A percentile compares a stretch with the other conserved stretches of the same genome.
Evolutionary conservation across 2,329 filamentous ascomycete genomes (phyloP).

Genomic region (Botrytis sinoallii): DNA sequence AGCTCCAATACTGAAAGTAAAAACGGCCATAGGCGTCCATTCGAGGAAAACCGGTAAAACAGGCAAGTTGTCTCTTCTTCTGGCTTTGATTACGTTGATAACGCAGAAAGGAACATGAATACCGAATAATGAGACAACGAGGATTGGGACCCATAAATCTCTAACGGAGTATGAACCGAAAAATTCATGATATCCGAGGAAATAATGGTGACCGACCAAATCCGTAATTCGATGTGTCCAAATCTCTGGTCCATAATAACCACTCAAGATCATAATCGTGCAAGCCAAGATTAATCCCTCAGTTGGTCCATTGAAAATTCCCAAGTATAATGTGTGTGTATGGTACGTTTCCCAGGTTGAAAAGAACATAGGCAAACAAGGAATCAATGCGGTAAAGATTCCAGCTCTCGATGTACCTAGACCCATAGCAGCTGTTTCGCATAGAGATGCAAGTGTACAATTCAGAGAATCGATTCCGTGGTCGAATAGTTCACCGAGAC

Average conservation of each 20-base stretch:
- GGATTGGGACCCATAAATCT: slow-evolving; percentile 80
- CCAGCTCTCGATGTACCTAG: slow-evolving; percentile 80
- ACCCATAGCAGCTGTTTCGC: slow-evolving; percentile 91
- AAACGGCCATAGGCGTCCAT: slow-evolving; percentile 88
- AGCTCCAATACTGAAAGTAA: slow-evolving; percentile 67
- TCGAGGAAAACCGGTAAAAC: slow-evolving; percentile 83
- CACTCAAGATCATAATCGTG: slow-evolving; percentile 79
- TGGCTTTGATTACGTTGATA: slow-evolving; percentile 76
- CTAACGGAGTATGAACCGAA: slow-evolving; percentile 73
- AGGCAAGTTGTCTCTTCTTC: slow-evolving; percentile 68
- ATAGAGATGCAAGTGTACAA: slow-evolving; percentile 86
- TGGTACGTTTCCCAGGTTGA: slow-evolving; percentile 99
- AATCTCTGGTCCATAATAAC: slow-evolving; percentile 81
- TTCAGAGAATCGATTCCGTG: slow-evolving; percentile 98
- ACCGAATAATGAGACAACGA: slow-evolving; percentile 62
- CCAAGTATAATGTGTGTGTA: slow-evolving; percentile 93
- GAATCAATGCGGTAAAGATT: slow-evolving; percentile 86
- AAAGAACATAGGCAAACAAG: slow-evolving; percentile 97
- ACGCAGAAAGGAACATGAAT: slow-evolving; percentile 88
- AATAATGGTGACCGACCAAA: slow-evolving; percentile 58
- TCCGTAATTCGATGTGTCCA: slow-evolving; percentile 76
- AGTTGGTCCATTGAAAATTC: slow-evolving; percentile 94
- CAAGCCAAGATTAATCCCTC: slow-evolving; percentile 91
- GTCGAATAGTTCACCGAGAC: slow-evolving; percentile 93
- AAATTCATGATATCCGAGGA: slow-evolving; percentile 52